Evolutionary conservation across 2,329 filamentous ascomycete genomes (phyloP), one percentile per base, ranked within the genome.

Genomic region (Curvularia spicifera): DNA sequence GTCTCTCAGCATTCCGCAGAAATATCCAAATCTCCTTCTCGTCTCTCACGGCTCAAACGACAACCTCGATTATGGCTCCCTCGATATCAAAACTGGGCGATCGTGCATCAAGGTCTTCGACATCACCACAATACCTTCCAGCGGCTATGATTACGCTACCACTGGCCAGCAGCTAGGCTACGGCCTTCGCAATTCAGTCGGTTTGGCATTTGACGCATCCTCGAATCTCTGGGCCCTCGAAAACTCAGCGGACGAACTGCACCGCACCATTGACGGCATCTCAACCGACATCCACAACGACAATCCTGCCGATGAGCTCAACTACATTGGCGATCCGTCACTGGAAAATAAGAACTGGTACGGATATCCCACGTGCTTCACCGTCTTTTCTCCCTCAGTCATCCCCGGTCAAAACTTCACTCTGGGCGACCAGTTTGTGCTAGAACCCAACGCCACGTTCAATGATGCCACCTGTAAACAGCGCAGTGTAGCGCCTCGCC

Each of bases 221-320:
- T 53, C 56, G 46, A 61, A 81, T 80, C 67, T 76, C 63, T 74
- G 71, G 70, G 70, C 62, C n/a, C 85, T 91, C 10, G 89, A 91
- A 73, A 91, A 91, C 72, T 86, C 84, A 0, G 85, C 85, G 5
- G 88, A 91, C 71, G 76, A 88, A 37, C 79, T 91, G 9, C 76
- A 75, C 9, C 83, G 88, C 24, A 76, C 82, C 50, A 82, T 83
- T 10, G 68, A 79, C 35, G 61, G 56, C 39, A 71, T 80, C 50
- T 81, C 82, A 6, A 67, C 80, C 9, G 87, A 90, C 60, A 82
- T 90, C 42, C 86, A 89, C 66, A 72, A 82, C 45, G 80, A 89
- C 63, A 91, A 91, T 69, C 89, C 89, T 0, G 89, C 82, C n/a
- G 89, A 91, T 69, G 87, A 91, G 74, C 78, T 91, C 70, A 91